A percentile compares a stretch with the other conserved stretches of the same genome.
phyloP scores from a whole-genome alignment of 2,329 filamentous ascomycete genomes.

The Berkeleyomyces rouxiae region DNA sequence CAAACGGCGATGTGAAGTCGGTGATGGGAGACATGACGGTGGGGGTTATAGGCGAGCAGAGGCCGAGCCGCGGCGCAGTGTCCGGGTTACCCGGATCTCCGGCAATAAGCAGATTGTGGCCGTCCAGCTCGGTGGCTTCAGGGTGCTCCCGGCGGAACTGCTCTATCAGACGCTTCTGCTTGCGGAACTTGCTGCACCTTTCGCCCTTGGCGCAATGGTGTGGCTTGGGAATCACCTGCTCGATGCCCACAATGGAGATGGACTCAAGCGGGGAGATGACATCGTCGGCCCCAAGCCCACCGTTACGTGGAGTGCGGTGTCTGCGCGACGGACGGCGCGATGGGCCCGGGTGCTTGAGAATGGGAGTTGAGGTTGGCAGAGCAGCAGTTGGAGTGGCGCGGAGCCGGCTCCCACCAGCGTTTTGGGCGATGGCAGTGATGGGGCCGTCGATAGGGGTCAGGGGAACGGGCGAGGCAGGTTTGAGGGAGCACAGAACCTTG shows the following conservation, averaged over 20 bases:
- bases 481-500: conserved; percentile 45
- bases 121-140: conserved; percentile 30
- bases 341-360: background rate
- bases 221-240: conserved; percentile 70
- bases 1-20: conserved; percentile 28
- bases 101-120: conserved; percentile 55
- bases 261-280: conserved; percentile 65
- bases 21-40: conserved; percentile 1
- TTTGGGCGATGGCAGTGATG: conserved; percentile 28
- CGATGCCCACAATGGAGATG: conserved; percentile 80
- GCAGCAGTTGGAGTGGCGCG: background rate
- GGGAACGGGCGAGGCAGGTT: conserved; percentile 32
- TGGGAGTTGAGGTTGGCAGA: conserved; percentile 15
- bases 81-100: conserved; percentile 64
- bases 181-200: conserved; percentile 66
- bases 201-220: conserved; percentile 78
- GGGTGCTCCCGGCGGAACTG: conserved; percentile 63
- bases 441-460: conserved; percentile 46
- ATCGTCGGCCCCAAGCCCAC: conserved; percentile 33
- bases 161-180: conserved; percentile 61
- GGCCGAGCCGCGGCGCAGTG: conserved; percentile 30
- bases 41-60: conserved; percentile 12
- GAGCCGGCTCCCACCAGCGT: conserved; percentile 19
- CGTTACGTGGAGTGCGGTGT: conserved; percentile 16
- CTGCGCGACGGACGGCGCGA: conserved; percentile 6